These are phyloP conservation scores for Naganishia vaughanmartiniae DNA, from an alignment of 768 basidiomycete genomes.

Conservation along the genomic window DNA sequence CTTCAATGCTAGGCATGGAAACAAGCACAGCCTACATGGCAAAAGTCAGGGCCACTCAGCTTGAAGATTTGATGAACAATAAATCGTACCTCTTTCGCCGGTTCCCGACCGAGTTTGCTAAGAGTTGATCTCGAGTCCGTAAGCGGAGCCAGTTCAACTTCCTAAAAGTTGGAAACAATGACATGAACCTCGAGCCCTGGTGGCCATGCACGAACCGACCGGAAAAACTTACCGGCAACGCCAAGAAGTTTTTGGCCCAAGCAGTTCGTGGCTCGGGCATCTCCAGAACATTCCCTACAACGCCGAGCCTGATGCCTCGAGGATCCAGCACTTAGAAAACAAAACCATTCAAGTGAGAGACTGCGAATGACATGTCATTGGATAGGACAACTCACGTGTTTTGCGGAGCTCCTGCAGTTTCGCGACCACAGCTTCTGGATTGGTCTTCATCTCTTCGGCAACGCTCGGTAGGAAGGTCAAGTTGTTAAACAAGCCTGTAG, in stretches of 20 bases:
- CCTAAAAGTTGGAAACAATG: neutral
- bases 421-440: conserved; percentile 68
- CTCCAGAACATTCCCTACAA: conserved; percentile 77
- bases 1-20: conserved; percentile 90
- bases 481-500: conserved; percentile 67
- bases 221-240: conserved; percentile 59
- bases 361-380: conserved; percentile 46
- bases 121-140: conserved; percentile 68
- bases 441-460: conserved; percentile 66
- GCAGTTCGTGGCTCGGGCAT: conserved; percentile 69
- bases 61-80: conserved; percentile 6
- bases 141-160: neutral
- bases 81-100: conserved; percentile 64
- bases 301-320: conserved; percentile 77
- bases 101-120: conserved; percentile 69
- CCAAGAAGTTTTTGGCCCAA: conserved; percentile 70
- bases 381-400: conserved; percentile 54
- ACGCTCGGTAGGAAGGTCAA: conserved; percentile 76
- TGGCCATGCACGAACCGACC: neutral
- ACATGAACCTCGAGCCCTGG: neutral
- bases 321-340: conserved; percentile 65
- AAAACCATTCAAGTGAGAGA: neutral
- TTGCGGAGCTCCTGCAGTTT: conserved; percentile 73
- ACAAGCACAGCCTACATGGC: conserved; percentile 71
- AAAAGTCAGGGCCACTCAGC: neutral